These are phyloP conservation scores for Arabis hirsuta DNA, from an alignment of 345 rosid genomes.

Conservation along the genomic window DNA sequence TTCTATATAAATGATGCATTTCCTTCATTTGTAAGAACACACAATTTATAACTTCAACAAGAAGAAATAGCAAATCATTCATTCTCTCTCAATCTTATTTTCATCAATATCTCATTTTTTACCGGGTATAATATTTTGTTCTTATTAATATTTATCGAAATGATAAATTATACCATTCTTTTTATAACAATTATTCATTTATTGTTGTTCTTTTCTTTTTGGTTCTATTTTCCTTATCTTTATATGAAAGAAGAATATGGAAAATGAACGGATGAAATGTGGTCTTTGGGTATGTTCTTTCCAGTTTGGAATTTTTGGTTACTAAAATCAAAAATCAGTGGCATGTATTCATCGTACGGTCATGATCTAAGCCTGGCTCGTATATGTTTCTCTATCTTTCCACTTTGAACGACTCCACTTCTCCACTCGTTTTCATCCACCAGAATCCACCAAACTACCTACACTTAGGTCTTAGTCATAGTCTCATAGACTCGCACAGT, in stretches of 20 bases:
- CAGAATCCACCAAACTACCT: constrained; percentile 15
- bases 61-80: no score
- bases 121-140: no score
- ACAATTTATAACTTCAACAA: no score
- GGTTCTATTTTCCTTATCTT: constrained; percentile 14
- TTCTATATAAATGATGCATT: no score
- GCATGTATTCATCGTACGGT: constrained; percentile 29
- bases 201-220: constrained; percentile 3
- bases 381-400: constrained; percentile 31
- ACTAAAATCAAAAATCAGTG: constrained; percentile 11
- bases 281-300: constrained; percentile 8
- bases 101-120: no score
- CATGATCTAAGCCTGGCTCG: constrained; percentile 27
- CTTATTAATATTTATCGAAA: no score
- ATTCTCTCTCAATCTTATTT: no score
- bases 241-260: constrained; percentile 36
- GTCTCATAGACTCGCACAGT: constrained; percentile 38
- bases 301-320: not conserved
- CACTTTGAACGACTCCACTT: constrained; percentile 39
- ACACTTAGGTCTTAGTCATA: constrained; percentile 33
- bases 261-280: constrained; percentile 30
- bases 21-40: no score
- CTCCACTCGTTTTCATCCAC: constrained; percentile 17
- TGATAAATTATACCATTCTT: no score
- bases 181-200: no score